Evolutionary conservation across 768 basidiomycete genomes (phyloP), one percentile per base, ranked within the genome.

Genomic region (Leccinum incarnatum): DNA sequence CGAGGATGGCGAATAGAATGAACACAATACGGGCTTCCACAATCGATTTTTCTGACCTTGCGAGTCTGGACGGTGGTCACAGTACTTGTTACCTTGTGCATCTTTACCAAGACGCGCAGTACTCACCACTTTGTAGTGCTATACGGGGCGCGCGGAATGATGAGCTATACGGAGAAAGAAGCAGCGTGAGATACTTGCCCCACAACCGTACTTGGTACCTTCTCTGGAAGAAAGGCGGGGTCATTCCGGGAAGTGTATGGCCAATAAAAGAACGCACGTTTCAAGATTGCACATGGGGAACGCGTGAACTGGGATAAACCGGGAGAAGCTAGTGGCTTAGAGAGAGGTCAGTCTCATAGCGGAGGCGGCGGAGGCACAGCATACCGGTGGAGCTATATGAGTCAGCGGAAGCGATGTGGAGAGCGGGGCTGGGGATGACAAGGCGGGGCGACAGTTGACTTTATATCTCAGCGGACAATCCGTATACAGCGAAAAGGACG

Each of bases 191-290:
- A 69, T 23, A 63, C 67, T 72, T 72, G 67, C 72, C 70, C 89
- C 89, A 71, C 90, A 92, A 68, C 86, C 88, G 68, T 85, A 78
- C 76, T 85, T 84, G 61, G 81, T 85, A 62, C 87, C 89, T 80
- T 89, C 86, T 67, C 89, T 91, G 76, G 40, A 57, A 56, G 57
- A 49, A 64, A 61, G 60, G 57, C 58, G 71, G 62, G 65, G 68
- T 74, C 53, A 72, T 42, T 57, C 56, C 50, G 69, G 55, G 62
- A 55, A 59, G 17, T 19, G 34, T 27, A 59, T 36, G 60, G 59
- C 58, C 48, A 67, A 56, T 59, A 52, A 57, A 51, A 53, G 60
- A 71, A 78, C 59, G 19, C 59, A 85, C 82, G 84, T 84, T 67
- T 79, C 77, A 46, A 82, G 78, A 63, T 80, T 81, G 73, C 83